Evolutionary conservation across 225 moss, liverwort and hornwort genomes (phyloP).

Genomic region (Marchantia polymorpha): DNA sequence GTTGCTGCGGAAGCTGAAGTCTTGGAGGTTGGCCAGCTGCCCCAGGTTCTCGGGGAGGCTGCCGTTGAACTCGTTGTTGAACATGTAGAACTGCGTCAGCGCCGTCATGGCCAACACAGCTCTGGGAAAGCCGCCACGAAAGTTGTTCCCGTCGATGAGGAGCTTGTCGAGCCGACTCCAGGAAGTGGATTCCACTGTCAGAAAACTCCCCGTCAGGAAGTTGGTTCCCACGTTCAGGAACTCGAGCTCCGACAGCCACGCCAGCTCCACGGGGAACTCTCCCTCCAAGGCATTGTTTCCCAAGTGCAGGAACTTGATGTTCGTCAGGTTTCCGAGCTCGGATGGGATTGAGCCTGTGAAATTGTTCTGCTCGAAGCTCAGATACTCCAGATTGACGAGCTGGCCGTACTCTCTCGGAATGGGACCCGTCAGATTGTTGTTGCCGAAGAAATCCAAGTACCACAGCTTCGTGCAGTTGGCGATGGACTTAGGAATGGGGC

Average conservation of each 20-base stretch:
- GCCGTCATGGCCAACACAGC: neutral
- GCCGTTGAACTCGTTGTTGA: constrained; percentile 9
- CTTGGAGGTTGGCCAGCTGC: constrained; percentile 4
- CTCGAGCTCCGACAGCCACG: constrained; percentile 9
- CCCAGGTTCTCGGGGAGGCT: constrained; percentile 20
- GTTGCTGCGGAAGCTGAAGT: neutral
- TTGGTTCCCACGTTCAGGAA: neutral
- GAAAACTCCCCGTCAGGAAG: neutral
- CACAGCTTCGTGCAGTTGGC: neutral
- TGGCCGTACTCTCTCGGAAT: constrained; percentile 30
- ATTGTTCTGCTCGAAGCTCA: constrained; percentile 20
- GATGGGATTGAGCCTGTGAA: constrained; percentile 24
- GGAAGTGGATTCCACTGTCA: neutral
- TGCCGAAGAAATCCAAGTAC: constrained; percentile 19
- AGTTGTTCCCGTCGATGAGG: constrained; percentile 33
- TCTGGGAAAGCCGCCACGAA: constrained; percentile 39
- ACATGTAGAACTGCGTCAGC: constrained; percentile 2
- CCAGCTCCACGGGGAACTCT: constrained; percentile 28
- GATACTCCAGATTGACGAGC: neutral
- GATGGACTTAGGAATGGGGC: neutral
- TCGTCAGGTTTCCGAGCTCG: constrained; percentile 13
- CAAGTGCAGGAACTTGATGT: neutral
- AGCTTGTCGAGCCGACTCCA: constrained; percentile 37
- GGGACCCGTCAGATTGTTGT: constrained; percentile 37
- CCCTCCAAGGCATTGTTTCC: constrained; percentile 18